Percentiles rank a stretch among this genome's conserved stretches.
Conservation (phyloP, 148 eudicot species). For the Amaranthus cruentus region DNA sequence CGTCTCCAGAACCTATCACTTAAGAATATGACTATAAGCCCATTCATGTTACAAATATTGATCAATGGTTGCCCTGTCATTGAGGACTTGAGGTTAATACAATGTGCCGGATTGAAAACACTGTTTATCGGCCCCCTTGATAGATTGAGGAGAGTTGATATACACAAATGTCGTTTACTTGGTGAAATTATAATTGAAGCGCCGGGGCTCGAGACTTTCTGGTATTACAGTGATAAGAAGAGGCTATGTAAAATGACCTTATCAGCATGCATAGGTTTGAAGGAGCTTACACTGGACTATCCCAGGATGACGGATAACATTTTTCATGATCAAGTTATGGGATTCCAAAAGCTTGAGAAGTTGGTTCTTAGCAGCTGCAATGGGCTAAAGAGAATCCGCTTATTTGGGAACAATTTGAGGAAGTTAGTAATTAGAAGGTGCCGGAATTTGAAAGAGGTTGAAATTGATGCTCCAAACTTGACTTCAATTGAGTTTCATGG, state of each 20-base stretch:
- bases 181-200: slow-evolving; percentile 10
- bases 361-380: slow-evolving; percentile 26
- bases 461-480: slow-evolving; percentile 17
- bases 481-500: slow-evolving; percentile 23
- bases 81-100: slow-evolving; percentile 23
- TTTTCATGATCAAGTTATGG: slow-evolving; percentile 10
- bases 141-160: slow-evolving; percentile 23
- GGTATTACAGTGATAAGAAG: slow-evolving; percentile 10
- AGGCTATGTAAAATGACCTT: slow-evolving; percentile 12
- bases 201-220: slow-evolving; percentile 17
- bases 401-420: slow-evolving; percentile 17
- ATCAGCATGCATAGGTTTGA: slow-evolving; percentile 17
- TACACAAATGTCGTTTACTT: slow-evolving; percentile 19
- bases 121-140: slow-evolving; percentile 1
- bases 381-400: slow-evolving; percentile 8
- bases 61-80: slow-evolving; percentile 14
- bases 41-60: background rate
- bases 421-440: slow-evolving; percentile 24
- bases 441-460: slow-evolving; percentile 9
- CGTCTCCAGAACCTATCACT: slow-evolving; percentile 20
- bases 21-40: background rate
- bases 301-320: slow-evolving; percentile 17
- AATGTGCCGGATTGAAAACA: background rate
- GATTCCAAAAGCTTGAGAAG: slow-evolving; percentile 16
- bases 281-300: slow-evolving; percentile 19